A percentile compares a stretch with the other conserved stretches of the same genome.
These are phyloP conservation scores for Erodium texanum DNA, from an alignment of 441 rosid species.

Conservation along the genomic window DNA sequence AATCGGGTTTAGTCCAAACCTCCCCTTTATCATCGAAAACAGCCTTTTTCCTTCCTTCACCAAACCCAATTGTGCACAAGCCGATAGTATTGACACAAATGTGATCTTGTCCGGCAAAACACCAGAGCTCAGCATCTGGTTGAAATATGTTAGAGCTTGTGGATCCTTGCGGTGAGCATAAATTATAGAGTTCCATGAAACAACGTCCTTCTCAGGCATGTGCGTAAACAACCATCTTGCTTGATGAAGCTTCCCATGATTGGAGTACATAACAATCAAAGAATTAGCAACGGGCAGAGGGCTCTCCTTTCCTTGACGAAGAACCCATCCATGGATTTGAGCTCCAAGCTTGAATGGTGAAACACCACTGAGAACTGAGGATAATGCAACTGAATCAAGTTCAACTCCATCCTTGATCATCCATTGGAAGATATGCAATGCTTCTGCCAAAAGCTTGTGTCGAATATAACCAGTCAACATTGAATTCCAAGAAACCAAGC, in stretches of 20 bases:
- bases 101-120: constrained; percentile 52
- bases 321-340: constrained; percentile 66
- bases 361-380: constrained; percentile 47
- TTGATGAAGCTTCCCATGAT: constrained; percentile 30
- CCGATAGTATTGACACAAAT: constrained; percentile 59
- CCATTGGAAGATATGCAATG: constrained; percentile 31
- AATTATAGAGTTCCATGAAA: constrained; percentile 82
- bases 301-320: constrained; percentile 50
- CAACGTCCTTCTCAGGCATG: constrained; percentile 53
- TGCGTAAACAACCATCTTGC: constrained; percentile 49
- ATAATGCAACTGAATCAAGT: constrained; percentile 64
- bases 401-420: constrained; percentile 48
- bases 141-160: constrained; percentile 46
- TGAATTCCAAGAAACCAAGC: constrained; percentile 65
- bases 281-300: constrained; percentile 50
- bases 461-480: constrained; percentile 57
- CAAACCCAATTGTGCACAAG: constrained; percentile 59
- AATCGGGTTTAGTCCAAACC: constrained; percentile 35
- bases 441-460: constrained; percentile 51
- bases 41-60: constrained; percentile 55
- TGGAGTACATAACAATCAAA: constrained; percentile 49
- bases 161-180: constrained; percentile 45
- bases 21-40: constrained; percentile 44
- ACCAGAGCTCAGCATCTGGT: constrained; percentile 44
- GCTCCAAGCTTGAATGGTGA: constrained; percentile 36